Evolutionary conservation across 2,329 filamentous ascomycete genomes (phyloP).

Genomic region (Ophiobolus disseminans): DNA sequence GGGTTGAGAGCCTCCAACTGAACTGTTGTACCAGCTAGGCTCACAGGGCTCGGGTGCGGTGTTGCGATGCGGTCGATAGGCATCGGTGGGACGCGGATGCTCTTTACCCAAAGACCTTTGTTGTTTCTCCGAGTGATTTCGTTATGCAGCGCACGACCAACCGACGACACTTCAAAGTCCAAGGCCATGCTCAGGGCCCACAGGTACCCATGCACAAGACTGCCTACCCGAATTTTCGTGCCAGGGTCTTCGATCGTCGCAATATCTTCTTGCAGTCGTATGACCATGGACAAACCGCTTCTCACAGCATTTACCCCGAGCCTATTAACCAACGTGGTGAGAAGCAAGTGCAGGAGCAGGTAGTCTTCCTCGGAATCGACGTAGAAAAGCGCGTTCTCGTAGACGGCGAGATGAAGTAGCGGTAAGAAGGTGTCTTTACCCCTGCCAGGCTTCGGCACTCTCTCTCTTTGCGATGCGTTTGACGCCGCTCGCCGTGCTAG

Average conservation of each 20-base stretch:
- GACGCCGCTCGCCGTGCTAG: slow-evolving; percentile 71
- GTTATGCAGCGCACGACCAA: slow-evolving; percentile 74
- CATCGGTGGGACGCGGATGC: slow-evolving; percentile 73
- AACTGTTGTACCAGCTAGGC: slow-evolving; percentile 34
- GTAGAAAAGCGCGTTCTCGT: slow-evolving; percentile 79
- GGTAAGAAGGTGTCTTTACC: slow-evolving; percentile 78
- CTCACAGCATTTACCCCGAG: slow-evolving; percentile 83
- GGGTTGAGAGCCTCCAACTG: slow-evolving; percentile 62
- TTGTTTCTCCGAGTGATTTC: slow-evolving; percentile 78
- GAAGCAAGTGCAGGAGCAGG: slow-evolving; percentile 76
- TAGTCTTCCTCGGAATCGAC: slow-evolving; percentile 72
- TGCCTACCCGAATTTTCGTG: slow-evolving; percentile 80
- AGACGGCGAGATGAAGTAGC: slow-evolving; percentile 84
- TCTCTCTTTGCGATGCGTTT: slow-evolving; percentile 68
- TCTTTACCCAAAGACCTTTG: slow-evolving; percentile 80
- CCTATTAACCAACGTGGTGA: slow-evolving; percentile 74
- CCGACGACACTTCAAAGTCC: slow-evolving; percentile 72
- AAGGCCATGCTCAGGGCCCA: slow-evolving; percentile 81
- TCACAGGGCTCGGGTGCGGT: slow-evolving; percentile 31
- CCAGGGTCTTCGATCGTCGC: slow-evolving; percentile 68
- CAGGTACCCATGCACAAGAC: slow-evolving; percentile 87
- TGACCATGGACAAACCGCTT: slow-evolving; percentile 85
- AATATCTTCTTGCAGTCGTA: slow-evolving; percentile 86
- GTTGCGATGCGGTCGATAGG: slow-evolving; percentile 64
- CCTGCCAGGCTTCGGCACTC: slow-evolving; percentile 59